These are phyloP conservation scores for Xerocomus potaroensis DNA, from an alignment of 768 basidiomycete genomes.

Conservation along the genomic window DNA sequence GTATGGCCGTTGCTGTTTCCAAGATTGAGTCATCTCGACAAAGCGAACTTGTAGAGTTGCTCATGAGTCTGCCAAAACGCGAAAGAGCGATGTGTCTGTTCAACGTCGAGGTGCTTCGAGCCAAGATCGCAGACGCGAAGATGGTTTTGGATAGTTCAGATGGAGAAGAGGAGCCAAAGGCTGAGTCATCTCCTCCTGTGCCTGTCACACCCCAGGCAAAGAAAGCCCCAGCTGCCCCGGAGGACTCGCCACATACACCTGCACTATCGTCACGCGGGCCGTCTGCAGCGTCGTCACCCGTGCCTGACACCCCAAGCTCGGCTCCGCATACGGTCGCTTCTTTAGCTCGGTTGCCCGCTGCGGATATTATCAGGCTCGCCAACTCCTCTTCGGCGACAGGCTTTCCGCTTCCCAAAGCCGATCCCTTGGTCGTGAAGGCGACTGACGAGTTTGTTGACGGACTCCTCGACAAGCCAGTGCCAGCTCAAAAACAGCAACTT, in stretches of 20 bases:
- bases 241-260: slow-evolving; percentile 67
- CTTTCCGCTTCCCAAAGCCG: slow-evolving; percentile 64
- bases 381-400: slow-evolving; percentile 42
- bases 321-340: slow-evolving; percentile 58
- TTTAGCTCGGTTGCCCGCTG: slow-evolving; percentile 69
- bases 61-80: slow-evolving; percentile 84
- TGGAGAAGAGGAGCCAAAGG: slow-evolving; percentile 41
- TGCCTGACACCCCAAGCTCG: slow-evolving; percentile 56
- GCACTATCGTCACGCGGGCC: slow-evolving; percentile 72
- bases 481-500: slow-evolving; percentile 71
- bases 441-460: slow-evolving; percentile 72
- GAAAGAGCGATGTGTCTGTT: slow-evolving; percentile 91
- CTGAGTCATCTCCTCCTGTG: slow-evolving; percentile 32
- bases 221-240: slow-evolving; percentile 40
- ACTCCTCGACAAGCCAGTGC: slow-evolving; percentile 49
- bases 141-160: slow-evolving; percentile 74
- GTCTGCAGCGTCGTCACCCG: slow-evolving; percentile 66
- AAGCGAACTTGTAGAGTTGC: slow-evolving; percentile 64
- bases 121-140: slow-evolving; percentile 79
- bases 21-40: slow-evolving; percentile 60
- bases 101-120: slow-evolving; percentile 72
- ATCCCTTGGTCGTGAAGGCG: slow-evolving; percentile 60
- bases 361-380: slow-evolving; percentile 68
- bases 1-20: slow-evolving; percentile 62
- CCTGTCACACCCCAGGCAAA: slow-evolving; percentile 61